phyloP scores from a whole-genome alignment of 2,329 filamentous ascomycete species.

The Zymoseptoria tritici region DNA sequence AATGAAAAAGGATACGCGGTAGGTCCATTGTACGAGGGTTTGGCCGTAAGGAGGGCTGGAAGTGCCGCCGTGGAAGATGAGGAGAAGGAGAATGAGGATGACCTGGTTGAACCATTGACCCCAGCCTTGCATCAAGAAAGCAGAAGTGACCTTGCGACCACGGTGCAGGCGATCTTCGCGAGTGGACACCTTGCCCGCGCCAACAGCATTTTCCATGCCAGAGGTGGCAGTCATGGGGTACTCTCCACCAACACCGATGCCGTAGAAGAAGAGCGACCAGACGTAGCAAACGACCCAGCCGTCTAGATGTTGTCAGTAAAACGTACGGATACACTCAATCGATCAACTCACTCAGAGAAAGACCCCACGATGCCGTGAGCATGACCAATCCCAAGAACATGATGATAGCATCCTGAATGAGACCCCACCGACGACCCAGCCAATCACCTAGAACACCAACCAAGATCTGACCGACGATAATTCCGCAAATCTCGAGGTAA shows the following conservation, averaged over 20 bases:
- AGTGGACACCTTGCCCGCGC: slow-evolving; percentile 80
- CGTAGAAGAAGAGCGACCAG: slow-evolving; percentile 90
- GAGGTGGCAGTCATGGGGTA: slow-evolving; percentile 96
- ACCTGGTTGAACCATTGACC: slow-evolving; percentile 93
- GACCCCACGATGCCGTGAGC: slow-evolving; percentile 85
- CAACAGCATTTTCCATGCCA: slow-evolving; percentile 71
- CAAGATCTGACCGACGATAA: slow-evolving; percentile 85
- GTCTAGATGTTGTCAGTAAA: slow-evolving; percentile 38
- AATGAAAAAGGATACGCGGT: slow-evolving; percentile 85
- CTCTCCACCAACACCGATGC: slow-evolving; percentile 68
- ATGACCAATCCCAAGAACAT: slow-evolving; percentile 92
- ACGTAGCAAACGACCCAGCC: slow-evolving; percentile 98
- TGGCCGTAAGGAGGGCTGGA: slow-evolving; percentile 70
- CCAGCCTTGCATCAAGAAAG: slow-evolving; percentile 98
- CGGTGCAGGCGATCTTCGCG: slow-evolving; percentile 90
- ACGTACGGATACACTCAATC: neutral
- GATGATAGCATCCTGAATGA: slow-evolving; percentile 89
- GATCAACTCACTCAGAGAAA: slow-evolving; percentile 47
- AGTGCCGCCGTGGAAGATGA: slow-evolving; percentile 78
- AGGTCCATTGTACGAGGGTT: slow-evolving; percentile 78
- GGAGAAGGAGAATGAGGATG: slow-evolving; percentile 73
- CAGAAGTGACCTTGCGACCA: slow-evolving; percentile 88
- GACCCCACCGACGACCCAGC: slow-evolving; percentile 86
- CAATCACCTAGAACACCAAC: slow-evolving; percentile 75
- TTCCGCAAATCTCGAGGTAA: slow-evolving; percentile 88